phyloP scores from a whole-genome alignment of 139 green algal species.

The Yamagishiella unicocca region DNA sequence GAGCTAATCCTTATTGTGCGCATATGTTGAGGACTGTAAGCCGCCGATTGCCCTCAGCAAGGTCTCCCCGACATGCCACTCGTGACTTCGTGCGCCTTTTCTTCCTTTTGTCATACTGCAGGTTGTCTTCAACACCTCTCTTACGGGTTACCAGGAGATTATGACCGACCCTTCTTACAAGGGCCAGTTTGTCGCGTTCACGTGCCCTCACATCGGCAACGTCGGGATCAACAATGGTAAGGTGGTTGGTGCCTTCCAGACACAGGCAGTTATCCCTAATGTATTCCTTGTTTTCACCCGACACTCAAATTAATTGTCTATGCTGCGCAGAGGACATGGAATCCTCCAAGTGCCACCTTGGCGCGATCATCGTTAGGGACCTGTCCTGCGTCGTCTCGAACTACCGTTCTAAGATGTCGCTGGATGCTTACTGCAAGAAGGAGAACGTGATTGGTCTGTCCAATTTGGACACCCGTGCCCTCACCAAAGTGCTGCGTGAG shows the following conservation, averaged over 20 bases:
- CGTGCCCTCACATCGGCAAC: conserved; percentile 98
- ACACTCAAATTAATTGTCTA: neutral
- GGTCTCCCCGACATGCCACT: conserved; percentile 7
- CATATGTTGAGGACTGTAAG: neutral
- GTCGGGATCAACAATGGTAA: conserved; percentile 94
- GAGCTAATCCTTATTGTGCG: neutral
- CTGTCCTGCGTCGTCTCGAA: conserved; percentile 92
- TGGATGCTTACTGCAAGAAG: conserved; percentile 85
- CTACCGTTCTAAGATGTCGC: conserved; percentile 91
- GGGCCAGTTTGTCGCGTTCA: conserved; percentile 98
- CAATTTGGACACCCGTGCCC: conserved; percentile 94
- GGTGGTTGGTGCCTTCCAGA: neutral
- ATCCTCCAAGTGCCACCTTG: conserved; percentile 85
- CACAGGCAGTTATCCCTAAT: neutral
- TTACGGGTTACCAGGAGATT: conserved; percentile 97
- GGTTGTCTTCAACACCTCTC: conserved; percentile 99
- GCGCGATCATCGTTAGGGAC: conserved; percentile 91
- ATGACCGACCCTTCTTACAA: conserved; percentile 98
- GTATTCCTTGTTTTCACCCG: neutral
- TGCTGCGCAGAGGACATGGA: conserved; percentile 87
- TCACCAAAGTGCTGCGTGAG: conserved; percentile 93
- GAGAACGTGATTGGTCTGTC: conserved; percentile 85
- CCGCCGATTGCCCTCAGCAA: conserved; percentile 1
- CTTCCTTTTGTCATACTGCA: conserved; percentile 44
- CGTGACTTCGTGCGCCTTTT: neutral